Base-by-base conservation (phyloP, 129 eudicot genomes). In the Chrysanthemum makinoi region DNA sequence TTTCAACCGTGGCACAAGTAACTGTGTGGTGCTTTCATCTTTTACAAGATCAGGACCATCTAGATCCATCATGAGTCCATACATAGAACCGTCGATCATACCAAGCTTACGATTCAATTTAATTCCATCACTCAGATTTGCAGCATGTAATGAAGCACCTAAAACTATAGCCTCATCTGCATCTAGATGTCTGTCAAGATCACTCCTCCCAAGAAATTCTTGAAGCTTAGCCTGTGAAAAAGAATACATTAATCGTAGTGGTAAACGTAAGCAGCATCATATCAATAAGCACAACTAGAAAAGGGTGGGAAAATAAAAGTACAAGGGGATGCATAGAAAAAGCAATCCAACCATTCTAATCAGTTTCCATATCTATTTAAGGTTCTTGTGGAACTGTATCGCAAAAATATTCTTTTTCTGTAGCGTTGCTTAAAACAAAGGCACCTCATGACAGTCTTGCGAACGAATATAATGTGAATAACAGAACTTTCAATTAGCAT, bases 101-200 rank as follows among this genome's bases (percentile, higher is more conserved):
- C 99, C 99, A 43, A 95, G 89, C 73, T 95, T 95, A 78, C 99
- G 96, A 62, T 95, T 95, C 75, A 95, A 72, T 81, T 95, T 95
- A 52, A 95, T 95, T 66, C 99, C 99, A 83, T 95, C 99, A 83
- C 99, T 95, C 79, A 95, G 60, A 80, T 95, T 95, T 57, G 99
- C 99, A 66, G 99, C 97, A 76, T 87, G 97, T 70, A 95, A 76
- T 68, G 99, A 87, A 52, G 99, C 95, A 79, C 99, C 99, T 60
- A 95, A 85, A 77, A 84, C 97, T 20, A 82, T 95, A 64, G 99
- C 99, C 84, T 95, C 99, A 60, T 95, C 99, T 17, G 99, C 91
- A 78, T 95, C 99, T 64, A 95, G 78, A 73, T 95, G 99, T 78
- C 76, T 90, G 85, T 95, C 99, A 82, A 95, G 79, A 71, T 88